phyloP scores from a whole-genome alignment of 345 rosid genomes.

The Eutrema japonicum region DNA sequence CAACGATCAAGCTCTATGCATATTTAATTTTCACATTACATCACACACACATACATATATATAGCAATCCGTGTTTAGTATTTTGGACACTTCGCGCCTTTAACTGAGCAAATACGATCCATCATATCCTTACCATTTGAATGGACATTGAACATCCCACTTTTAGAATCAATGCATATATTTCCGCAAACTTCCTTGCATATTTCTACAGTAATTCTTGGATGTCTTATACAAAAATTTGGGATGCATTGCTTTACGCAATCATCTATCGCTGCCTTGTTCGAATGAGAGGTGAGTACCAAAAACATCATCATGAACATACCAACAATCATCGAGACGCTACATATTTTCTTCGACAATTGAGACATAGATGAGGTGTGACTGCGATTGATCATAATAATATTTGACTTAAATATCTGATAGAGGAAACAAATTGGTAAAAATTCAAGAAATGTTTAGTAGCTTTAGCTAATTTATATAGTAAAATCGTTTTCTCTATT shows the following conservation, averaged over 20 bases:
- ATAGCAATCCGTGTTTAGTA: neutral
- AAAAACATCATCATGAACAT: conserved; percentile 1
- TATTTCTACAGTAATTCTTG: neutral
- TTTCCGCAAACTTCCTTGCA: conserved; percentile 17
- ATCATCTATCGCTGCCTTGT: neutral
- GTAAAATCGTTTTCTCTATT: neutral
- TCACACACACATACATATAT: neutral
- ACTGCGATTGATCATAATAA: neutral
- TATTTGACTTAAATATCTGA: too few species aligned
- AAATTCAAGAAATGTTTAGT: neutral
- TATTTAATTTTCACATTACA: neutral
- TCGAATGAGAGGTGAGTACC: neutral
- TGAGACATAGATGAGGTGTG: conserved; percentile 1
- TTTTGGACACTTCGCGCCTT: neutral
- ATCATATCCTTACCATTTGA: neutral
- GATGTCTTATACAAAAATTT: conserved; percentile 24
- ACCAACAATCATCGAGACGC: neutral
- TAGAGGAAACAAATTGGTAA: neutral
- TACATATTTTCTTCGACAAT: neutral
- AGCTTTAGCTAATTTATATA: neutral
- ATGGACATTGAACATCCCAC: neutral
- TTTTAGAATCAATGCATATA: neutral
- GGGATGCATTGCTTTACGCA: conserved; percentile 22
- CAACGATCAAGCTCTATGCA: conserved; percentile 18
- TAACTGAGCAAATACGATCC: neutral